Percentiles rank a stretch among this genome's conserved stretches.
phyloP scores from a whole-genome alignment of 805 yeast genomes.

The Lachancea cidri region DNA sequence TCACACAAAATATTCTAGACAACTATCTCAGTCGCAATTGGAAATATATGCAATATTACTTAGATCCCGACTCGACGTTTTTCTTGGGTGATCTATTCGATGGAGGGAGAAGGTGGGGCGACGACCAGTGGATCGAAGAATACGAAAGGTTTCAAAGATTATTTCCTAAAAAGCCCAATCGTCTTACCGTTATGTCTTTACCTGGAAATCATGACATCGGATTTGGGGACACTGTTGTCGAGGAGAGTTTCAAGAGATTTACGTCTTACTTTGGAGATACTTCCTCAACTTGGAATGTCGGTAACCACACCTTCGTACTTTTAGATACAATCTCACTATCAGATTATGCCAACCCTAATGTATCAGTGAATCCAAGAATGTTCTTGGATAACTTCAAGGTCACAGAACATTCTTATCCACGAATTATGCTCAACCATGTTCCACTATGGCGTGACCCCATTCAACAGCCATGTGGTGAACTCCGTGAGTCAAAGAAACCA shows the following conservation, averaged over 20 bases:
- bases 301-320: slow-evolving; percentile 69
- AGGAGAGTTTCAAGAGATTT: slow-evolving; percentile 57
- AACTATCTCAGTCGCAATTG: slow-evolving; percentile 76
- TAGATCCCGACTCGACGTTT: slow-evolving; percentile 71
- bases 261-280: slow-evolving; percentile 69
- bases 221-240: slow-evolving; percentile 67
- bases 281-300: slow-evolving; percentile 43
- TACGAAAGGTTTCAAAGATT: slow-evolving; percentile 60
- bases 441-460: slow-evolving; percentile 73
- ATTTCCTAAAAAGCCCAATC: slow-evolving; percentile 52
- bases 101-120: slow-evolving; percentile 88
- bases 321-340: slow-evolving; percentile 83
- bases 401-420: slow-evolving; percentile 40
- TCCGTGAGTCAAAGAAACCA: slow-evolving; percentile 58
- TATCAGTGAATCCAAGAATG: slow-evolving; percentile 44
- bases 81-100: slow-evolving; percentile 92
- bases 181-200: slow-evolving; percentile 40
- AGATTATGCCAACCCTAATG: slow-evolving; percentile 42
- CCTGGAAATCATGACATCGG: slow-evolving; percentile 99
- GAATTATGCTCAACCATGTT: slow-evolving; percentile 77
- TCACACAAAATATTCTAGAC: slow-evolving; percentile 65
- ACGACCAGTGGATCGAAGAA: slow-evolving; percentile 66
- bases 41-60: slow-evolving; percentile 46
- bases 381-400: slow-evolving; percentile 43
- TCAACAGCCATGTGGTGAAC: slow-evolving; percentile 64